Conservation (phyloP, 1,139 yeast genomes). For the Scheffersomyces titani region DNA sequence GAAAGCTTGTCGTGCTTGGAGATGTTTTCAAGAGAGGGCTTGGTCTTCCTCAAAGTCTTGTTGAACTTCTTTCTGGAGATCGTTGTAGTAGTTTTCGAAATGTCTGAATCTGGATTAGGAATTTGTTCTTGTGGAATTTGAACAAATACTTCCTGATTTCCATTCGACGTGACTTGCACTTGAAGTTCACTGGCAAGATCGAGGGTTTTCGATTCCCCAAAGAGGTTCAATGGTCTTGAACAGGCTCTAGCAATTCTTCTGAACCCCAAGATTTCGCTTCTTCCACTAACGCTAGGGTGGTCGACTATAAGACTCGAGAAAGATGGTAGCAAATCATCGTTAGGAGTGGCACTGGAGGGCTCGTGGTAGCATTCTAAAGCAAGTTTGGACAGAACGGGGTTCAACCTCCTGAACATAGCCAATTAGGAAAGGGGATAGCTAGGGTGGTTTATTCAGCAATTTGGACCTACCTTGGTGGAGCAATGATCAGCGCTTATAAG, state of each 20-base stretch:
- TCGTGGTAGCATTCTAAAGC: not conserved
- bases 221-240: slow-evolving; percentile 2
- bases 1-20: not conserved
- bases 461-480: not conserved
- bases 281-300: not conserved
- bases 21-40: not conserved
- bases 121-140: not conserved
- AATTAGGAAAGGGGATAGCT: not conserved
- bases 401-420: not conserved
- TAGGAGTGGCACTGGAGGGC: not conserved
- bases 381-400: not conserved
- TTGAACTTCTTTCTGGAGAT: not conserved
- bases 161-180: not conserved
- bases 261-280: slow-evolving; percentile 3
- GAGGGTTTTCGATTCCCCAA: not conserved
- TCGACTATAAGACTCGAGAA: slow-evolving; percentile 4
- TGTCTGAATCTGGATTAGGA: not conserved
- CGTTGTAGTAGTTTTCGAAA: not conserved
- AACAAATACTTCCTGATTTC: not conserved
- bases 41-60: not conserved
- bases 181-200: not conserved
- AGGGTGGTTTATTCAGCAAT: not conserved
- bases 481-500: not conserved
- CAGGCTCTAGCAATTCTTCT: slow-evolving; percentile 8
- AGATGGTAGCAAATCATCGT: slow-evolving; percentile 1